These are phyloP conservation scores for Mucor racemosus DNA, from an alignment of 371 early-diverging fungal genomes.

Conservation along the genomic window DNA sequence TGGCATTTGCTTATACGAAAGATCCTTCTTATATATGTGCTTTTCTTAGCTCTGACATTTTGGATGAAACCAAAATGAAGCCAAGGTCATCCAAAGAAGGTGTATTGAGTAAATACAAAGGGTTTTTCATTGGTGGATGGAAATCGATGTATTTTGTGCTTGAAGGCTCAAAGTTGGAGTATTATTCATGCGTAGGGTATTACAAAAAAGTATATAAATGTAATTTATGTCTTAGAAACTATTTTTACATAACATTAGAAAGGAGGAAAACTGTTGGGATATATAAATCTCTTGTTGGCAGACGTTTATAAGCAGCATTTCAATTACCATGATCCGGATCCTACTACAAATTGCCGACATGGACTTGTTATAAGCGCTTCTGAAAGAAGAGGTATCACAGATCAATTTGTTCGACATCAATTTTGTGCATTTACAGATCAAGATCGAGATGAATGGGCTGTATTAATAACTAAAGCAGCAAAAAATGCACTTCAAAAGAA, in stretches of 20 bases:
- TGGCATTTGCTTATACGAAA: neutral
- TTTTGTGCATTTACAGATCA: neutral
- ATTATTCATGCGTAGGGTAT: neutral
- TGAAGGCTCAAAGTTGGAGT: neutral
- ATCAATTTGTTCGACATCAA: neutral
- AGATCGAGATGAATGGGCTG: neutral
- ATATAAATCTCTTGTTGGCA: neutral
- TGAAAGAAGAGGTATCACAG: neutral
- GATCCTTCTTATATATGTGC: neutral
- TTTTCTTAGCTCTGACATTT: neutral
- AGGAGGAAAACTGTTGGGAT: neutral
- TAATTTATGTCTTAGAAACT: neutral
- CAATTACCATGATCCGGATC: neutral
- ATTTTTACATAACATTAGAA: neutral
- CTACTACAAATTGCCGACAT: neutral
- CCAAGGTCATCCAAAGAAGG: neutral
- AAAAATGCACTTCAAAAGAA: neutral
- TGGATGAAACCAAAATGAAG: neutral
- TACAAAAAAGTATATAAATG: neutral
- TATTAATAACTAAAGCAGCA: neutral
- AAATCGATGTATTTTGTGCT: neutral
- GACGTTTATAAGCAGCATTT: neutral
- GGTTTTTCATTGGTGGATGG: neutral
- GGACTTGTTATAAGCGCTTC: neutral
- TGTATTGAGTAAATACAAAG: neutral